These are phyloP conservation scores for Paramecium caudatum DNA, from an alignment of 73 alveolate genomes.

Conservation along the genomic window DNA sequence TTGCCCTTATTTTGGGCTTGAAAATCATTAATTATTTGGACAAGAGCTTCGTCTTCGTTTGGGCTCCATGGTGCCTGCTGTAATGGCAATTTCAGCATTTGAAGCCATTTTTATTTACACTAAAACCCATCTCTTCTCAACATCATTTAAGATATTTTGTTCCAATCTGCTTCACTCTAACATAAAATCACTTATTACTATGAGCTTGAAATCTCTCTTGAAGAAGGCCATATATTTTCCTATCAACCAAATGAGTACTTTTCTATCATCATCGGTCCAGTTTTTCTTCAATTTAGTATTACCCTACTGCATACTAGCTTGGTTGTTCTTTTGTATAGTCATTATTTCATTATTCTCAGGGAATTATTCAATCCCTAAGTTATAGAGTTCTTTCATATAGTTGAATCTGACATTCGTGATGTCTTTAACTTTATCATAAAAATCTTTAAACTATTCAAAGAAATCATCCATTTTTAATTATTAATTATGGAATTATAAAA, in stretches of 20 bases:
- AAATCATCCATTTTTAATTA: conserved; percentile 54
- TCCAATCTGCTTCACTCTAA: conserved; percentile 63
- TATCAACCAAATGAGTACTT: conserved; percentile 65
- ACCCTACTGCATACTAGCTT: neutral
- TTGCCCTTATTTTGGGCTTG: conserved; percentile 53
- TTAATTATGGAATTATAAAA: conserved; percentile 31
- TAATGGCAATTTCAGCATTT: conserved; percentile 49
- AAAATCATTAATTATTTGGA: conserved; percentile 13
- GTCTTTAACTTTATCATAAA: conserved; percentile 10
- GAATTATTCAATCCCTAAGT: conserved; percentile 22
- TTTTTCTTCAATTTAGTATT: conserved; percentile 64
- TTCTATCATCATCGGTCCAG: conserved; percentile 76
- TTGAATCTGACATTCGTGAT: conserved; percentile 49
- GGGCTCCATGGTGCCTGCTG: conserved; percentile 57
- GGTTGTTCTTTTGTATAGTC: neutral
- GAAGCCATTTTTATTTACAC: conserved; percentile 53
- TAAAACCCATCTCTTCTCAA: conserved; percentile 38
- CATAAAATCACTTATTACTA: neutral
- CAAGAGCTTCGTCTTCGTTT: conserved; percentile 13
- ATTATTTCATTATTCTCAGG: conserved; percentile 6
- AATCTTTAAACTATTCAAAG: conserved; percentile 21
- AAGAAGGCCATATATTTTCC: conserved; percentile 49
- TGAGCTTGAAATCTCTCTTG: conserved; percentile 50
- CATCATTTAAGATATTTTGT: conserved; percentile 39
- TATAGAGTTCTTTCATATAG: conserved; percentile 60